Evolutionary conservation across 345 rosid genomes (phyloP).

Genomic region (Laguncularia racemosa): DNA sequence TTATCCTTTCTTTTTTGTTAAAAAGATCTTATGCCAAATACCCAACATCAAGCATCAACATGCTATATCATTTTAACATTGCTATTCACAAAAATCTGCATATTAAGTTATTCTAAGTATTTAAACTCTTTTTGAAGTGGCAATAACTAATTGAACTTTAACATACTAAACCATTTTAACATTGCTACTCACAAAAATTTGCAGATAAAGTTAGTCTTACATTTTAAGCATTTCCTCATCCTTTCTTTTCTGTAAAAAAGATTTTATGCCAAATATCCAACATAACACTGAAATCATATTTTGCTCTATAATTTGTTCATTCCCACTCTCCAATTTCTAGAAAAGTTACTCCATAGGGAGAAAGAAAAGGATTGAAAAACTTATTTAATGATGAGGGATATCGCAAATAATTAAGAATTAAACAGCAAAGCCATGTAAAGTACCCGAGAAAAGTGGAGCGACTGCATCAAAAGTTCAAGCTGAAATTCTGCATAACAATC

Average conservation of each 20-base stretch:
- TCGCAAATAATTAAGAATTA: conserved; percentile 8
- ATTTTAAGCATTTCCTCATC: too few species aligned
- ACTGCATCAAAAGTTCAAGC: conserved; percentile 94
- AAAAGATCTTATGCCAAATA: too few species aligned
- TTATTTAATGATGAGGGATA: neutral
- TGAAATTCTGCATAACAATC: conserved; percentile 71
- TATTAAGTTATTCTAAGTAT: neutral
- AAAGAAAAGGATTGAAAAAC: conserved; percentile 1
- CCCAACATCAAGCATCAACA: neutral
- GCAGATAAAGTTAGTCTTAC: too few species aligned
- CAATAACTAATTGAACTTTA: neutral
- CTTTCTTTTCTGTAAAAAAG: too few species aligned
- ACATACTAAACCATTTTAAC: neutral
- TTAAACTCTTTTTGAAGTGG: neutral
- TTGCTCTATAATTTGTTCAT: too few species aligned
- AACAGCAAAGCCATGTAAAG: conserved; percentile 13
- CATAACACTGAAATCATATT: too few species aligned
- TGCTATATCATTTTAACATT: neutral
- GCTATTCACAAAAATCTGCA: neutral
- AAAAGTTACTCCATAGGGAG: too few species aligned
- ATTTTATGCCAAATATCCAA: too few species aligned
- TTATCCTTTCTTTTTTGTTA: too few species aligned
- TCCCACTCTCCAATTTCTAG: too few species aligned
- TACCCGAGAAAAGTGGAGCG: conserved; percentile 94
- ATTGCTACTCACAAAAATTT: neutral